Evolutionary conservation across 768 basidiomycete species (phyloP).

Genomic region (Nidula microcarpa): DNA sequence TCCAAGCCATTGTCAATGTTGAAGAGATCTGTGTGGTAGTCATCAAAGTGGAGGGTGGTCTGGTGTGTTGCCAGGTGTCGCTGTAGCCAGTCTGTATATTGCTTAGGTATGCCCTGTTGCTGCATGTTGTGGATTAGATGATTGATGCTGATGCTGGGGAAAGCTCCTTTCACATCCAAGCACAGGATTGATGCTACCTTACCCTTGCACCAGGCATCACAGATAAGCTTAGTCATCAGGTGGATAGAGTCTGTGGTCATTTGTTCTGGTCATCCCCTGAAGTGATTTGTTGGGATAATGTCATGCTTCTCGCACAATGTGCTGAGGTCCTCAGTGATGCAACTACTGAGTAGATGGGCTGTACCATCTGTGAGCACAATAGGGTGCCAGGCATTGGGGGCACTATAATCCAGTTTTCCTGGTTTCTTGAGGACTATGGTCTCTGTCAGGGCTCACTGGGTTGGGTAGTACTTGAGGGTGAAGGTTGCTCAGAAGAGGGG

Average conservation of each 20-base stretch:
- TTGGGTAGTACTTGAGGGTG: constrained; percentile 14
- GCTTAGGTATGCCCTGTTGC: background rate
- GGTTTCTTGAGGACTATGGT: constrained; percentile 31
- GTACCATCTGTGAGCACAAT: constrained; percentile 23
- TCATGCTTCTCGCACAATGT: constrained; percentile 3
- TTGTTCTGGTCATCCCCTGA: constrained; percentile 18
- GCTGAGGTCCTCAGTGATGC: constrained; percentile 14
- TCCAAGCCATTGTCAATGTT: constrained; percentile 9
- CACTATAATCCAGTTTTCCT: constrained; percentile 25
- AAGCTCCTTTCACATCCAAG: constrained; percentile 35
- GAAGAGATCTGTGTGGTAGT: no score
- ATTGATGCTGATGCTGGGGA: constrained; percentile 22
- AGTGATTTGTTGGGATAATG: constrained; percentile 19
- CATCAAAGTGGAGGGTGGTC: no score
- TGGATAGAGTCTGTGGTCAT: constrained; percentile 26
- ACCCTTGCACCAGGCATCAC: constrained; percentile 27
- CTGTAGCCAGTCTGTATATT: no score
- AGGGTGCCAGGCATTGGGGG: constrained; percentile 25
- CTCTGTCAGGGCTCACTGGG: constrained; percentile 5
- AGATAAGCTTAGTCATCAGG: constrained; percentile 22
- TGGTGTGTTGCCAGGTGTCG: no score
- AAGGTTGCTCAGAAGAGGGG: constrained; percentile 25
- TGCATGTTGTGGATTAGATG: constrained; percentile 20
- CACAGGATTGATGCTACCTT: constrained; percentile 24
- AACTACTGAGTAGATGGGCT: constrained; percentile 12